Conservation (phyloP, 129 eudicot genomes). For the Cynara cardunculus region DNA sequence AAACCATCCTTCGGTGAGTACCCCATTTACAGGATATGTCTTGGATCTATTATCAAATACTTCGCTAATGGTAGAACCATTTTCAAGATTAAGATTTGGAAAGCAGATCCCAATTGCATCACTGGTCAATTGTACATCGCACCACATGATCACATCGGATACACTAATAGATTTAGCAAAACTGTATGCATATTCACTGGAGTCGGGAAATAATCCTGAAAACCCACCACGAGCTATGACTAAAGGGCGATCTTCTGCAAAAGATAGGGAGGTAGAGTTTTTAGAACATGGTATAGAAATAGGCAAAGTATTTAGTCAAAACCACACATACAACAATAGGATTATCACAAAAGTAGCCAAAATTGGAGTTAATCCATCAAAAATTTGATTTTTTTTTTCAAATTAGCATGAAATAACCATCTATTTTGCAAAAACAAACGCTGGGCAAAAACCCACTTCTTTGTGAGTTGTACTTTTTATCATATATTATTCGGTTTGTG, state of each 20-base stretch:
- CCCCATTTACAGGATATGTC: slow-evolving; percentile 40
- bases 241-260: slow-evolving; percentile 34
- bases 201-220: slow-evolving; percentile 50
- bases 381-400: background rate
- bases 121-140: slow-evolving; percentile 51
- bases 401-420: background rate
- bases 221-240: slow-evolving; percentile 57
- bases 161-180: slow-evolving; percentile 21
- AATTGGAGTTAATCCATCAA: background rate
- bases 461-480: background rate
- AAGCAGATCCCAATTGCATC: slow-evolving; percentile 50
- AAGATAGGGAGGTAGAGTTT: slow-evolving; percentile 4
- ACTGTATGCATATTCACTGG: slow-evolving; percentile 23
- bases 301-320: background rate
- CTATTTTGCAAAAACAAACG: background rate
- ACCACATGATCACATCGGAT: slow-evolving; percentile 30
- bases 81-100: slow-evolving; percentile 38
- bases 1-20: slow-evolving; percentile 40
- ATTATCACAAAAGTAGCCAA: background rate
- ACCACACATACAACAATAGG: background rate
- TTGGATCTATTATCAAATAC: slow-evolving; percentile 3
- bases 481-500: background rate
- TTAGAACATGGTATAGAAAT: background rate
- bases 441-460: background rate
- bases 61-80: slow-evolving; percentile 20